phyloP scores from a whole-genome alignment of 192 early-diverging fungal genomes.

The Coemansia sp. region DNA sequence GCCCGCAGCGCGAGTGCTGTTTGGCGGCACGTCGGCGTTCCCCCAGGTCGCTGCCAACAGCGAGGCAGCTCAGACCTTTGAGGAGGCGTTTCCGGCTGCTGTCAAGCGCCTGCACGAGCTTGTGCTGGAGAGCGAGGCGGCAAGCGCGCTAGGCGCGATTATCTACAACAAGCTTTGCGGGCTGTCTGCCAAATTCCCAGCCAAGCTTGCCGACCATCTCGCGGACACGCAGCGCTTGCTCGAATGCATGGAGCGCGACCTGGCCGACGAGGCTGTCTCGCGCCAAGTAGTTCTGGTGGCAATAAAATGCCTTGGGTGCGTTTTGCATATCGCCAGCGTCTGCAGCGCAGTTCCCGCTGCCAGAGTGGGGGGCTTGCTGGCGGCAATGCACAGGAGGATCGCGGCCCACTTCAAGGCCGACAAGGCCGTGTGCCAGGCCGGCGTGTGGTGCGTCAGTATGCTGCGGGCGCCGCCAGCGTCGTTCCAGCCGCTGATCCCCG shows the following conservation, averaged over 20 bases:
- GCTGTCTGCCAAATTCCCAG: constrained; percentile 4
- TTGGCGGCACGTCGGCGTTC: not conserved
- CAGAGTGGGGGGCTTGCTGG: constrained; percentile 3
- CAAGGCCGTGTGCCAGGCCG: constrained; percentile 33
- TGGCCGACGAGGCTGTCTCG: not conserved
- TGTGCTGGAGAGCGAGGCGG: not conserved
- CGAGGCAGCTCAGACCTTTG: constrained; percentile 10
- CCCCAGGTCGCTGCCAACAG: not conserved
- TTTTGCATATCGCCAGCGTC: constrained; percentile 21
- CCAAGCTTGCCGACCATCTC: not conserved
- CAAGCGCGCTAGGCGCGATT: not conserved
- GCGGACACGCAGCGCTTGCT: constrained; percentile 11
- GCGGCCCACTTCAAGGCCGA: constrained; percentile 11
- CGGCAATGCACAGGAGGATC: constrained; percentile 3
- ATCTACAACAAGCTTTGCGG: constrained; percentile 35
- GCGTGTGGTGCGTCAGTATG: constrained; percentile 31
- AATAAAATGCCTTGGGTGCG: constrained; percentile 32
- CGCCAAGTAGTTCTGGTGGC: constrained; percentile 22
- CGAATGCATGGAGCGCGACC: constrained; percentile 25
- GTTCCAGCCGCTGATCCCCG: constrained; percentile 13
- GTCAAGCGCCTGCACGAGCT: constrained; percentile 7
- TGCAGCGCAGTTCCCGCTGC: constrained; percentile 5
- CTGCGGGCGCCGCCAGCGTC: constrained; percentile 15
- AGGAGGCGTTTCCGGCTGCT: constrained; percentile 4
- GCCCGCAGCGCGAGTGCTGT: constrained; percentile 4